Evolutionary conservation across 202 grass and related monocot species (phyloP).

Genomic region (Panicum hallii): DNA sequence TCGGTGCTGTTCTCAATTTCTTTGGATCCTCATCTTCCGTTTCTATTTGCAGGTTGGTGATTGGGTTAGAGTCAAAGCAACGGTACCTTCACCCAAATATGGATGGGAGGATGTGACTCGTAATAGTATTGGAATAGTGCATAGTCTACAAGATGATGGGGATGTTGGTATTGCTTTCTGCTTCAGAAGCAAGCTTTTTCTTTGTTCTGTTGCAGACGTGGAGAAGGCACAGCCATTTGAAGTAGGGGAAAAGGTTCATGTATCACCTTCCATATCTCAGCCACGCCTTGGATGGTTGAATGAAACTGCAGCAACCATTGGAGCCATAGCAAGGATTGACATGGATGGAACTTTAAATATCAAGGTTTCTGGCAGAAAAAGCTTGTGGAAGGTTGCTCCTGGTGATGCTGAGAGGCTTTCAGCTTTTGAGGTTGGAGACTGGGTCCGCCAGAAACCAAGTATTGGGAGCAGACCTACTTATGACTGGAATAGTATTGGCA

Average conservation of each 20-base stretch:
- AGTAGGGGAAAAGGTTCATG: conserved; percentile 87
- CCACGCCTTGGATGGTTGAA: conserved; percentile 95
- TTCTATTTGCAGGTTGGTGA: conserved; percentile 79
- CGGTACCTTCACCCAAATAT: conserved; percentile 97
- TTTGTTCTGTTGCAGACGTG: conserved; percentile 87
- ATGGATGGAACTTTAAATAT: conserved; percentile 99
- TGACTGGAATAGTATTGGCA: conserved; percentile 92
- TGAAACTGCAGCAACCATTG: conserved; percentile 96
- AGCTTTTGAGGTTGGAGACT: conserved; percentile 98
- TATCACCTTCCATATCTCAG: conserved; percentile 84
- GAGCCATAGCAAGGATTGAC: conserved; percentile 84
- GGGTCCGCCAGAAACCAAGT: conserved; percentile 87
- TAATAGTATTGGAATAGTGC: conserved; percentile 86
- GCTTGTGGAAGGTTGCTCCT: conserved; percentile 97
- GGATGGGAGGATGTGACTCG: conserved; percentile 97
- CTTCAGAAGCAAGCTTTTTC: conserved; percentile 83
- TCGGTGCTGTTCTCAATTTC: neutral
- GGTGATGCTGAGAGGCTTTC: conserved; percentile 97
- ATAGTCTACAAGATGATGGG: conserved; percentile 95
- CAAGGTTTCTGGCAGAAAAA: conserved; percentile 89
- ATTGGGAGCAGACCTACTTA: conserved; percentile 85
- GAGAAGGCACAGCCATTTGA: conserved; percentile 91
- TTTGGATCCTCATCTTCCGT: conserved; percentile 36
- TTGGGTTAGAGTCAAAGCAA: conserved; percentile 93
- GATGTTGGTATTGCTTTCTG: conserved; percentile 97